phyloP scores from a whole-genome alignment of 495 filamentous ascomycete species.

The Penicillium alfredii region DNA sequence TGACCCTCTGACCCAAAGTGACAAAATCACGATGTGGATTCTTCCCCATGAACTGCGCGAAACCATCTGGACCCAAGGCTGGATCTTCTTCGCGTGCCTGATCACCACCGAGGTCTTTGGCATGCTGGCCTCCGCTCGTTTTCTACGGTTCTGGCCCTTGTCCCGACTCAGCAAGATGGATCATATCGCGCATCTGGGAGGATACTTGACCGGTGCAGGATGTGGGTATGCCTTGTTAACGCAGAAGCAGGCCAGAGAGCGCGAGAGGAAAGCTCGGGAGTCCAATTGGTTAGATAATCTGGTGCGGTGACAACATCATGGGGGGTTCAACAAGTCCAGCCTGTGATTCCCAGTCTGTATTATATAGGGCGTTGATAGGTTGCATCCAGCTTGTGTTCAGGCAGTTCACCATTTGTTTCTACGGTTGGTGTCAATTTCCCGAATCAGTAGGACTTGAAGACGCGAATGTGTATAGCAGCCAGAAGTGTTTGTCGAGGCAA shows the following conservation, averaged over 20 bases:
- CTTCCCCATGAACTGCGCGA: conserved; percentile 36
- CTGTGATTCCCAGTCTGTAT: background rate
- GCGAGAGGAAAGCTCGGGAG: conserved; percentile 13
- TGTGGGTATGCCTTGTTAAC: conserved; percentile 26
- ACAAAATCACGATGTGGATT: conserved; percentile 39
- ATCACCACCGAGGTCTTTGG: conserved; percentile 35
- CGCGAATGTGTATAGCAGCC: too few species aligned
- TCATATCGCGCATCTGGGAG: conserved; percentile 67
- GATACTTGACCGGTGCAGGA: conserved; percentile 48
- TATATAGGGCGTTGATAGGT: too few species aligned
- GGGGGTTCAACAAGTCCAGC: too few species aligned
- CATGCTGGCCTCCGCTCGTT: conserved; percentile 23
- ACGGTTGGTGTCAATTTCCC: too few species aligned
- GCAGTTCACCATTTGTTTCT: too few species aligned
- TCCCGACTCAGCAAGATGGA: conserved; percentile 45
- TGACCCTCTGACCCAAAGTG: conserved; percentile 20
- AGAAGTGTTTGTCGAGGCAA: too few species aligned
- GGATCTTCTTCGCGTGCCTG: conserved; percentile 31
- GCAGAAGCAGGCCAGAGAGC: too few species aligned
- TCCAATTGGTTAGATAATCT: conserved; percentile 13
- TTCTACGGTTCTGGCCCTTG: conserved; percentile 18
- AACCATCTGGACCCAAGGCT: conserved; percentile 29
- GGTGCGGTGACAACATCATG: too few species aligned
- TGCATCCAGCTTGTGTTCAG: too few species aligned
- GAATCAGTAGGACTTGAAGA: too few species aligned